These are phyloP conservation scores for Suhomyces bolitotheri DNA, from an alignment of 1,139 yeast genomes.

Conservation along the genomic window DNA sequence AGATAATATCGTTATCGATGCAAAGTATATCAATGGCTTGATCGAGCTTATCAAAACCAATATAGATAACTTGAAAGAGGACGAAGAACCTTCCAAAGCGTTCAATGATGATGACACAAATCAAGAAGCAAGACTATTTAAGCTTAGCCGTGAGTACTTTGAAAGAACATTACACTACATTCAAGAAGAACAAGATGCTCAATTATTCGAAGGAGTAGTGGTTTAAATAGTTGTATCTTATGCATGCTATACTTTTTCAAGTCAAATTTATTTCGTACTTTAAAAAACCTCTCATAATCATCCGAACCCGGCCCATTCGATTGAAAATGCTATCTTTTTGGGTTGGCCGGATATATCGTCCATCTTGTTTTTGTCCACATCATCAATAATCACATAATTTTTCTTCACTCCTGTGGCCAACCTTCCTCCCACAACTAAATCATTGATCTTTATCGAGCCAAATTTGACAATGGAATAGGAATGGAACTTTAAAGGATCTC, in stretches of 20 bases:
- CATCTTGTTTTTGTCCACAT: conserved; percentile 13
- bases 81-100: conserved; percentile 20
- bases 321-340: conserved; percentile 49
- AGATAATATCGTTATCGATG: conserved; percentile 71
- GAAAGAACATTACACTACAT: conserved; percentile 69
- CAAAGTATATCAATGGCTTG: conserved; percentile 78
- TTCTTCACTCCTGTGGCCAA: conserved; percentile 92
- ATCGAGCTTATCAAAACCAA: conserved; percentile 82
- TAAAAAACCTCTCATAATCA: no score
- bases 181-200: conserved; percentile 61
- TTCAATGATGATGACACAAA: conserved; percentile 24
- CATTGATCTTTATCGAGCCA: conserved; percentile 49
- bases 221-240: no score
- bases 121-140: conserved; percentile 38
- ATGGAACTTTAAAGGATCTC: conserved; percentile 89
- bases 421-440: conserved; percentile 79
- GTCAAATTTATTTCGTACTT: no score
- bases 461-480: conserved; percentile 78
- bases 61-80: conserved; percentile 53
- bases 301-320: conserved; percentile 86
- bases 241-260: no score
- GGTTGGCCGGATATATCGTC: conserved; percentile 9
- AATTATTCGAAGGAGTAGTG: conserved; percentile 51
- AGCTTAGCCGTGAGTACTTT: conserved; percentile 44
- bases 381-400: conserved; percentile 68